Evolutionary conservation across 1,284 basidiomycete species (phyloP).

Genomic region (Malassezia sympodialis): DNA sequence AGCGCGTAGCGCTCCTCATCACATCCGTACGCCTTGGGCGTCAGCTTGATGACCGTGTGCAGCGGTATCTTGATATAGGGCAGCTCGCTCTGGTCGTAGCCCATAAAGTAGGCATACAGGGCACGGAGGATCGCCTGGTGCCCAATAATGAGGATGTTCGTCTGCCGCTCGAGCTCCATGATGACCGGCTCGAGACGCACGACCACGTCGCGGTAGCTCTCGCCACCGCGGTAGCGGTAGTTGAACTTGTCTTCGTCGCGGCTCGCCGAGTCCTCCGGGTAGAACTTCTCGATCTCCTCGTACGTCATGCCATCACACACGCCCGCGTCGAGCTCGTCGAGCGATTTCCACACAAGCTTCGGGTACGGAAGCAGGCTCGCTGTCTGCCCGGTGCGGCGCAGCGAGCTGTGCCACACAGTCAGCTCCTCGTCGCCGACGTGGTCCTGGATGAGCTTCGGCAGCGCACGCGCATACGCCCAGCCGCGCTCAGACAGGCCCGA

Average conservation of each 20-base stretch:
- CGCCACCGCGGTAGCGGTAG: slow-evolving; percentile 83
- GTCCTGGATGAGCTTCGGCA: slow-evolving; percentile 77
- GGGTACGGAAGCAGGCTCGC: slow-evolving; percentile 70
- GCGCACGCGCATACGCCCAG: slow-evolving; percentile 69
- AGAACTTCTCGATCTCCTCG: slow-evolving; percentile 84
- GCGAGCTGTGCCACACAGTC: slow-evolving; percentile 95
- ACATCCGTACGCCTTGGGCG: slow-evolving; percentile 95
- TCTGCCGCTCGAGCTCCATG: slow-evolving; percentile 95
- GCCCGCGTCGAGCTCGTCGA: slow-evolving; percentile 95
- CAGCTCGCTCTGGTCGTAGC: slow-evolving; percentile 79
- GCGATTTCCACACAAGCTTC: slow-evolving; percentile 94
- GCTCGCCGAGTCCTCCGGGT: slow-evolving; percentile 97
- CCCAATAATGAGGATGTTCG: slow-evolving; percentile 91
- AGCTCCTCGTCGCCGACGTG: slow-evolving; percentile 80
- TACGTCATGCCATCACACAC: slow-evolving; percentile 99
- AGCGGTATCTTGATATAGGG: slow-evolving; percentile 82
- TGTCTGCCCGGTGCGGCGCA: slow-evolving; percentile 85
- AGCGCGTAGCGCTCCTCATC: slow-evolving; percentile 73
- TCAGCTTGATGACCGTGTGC: slow-evolving; percentile 94
- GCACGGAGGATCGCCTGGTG: slow-evolving; percentile 60
- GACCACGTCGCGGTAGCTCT: slow-evolving; percentile 85
- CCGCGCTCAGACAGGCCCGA: slow-evolving; percentile 75
- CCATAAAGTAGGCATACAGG: slow-evolving; percentile 82
- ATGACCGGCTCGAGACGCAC: slow-evolving; percentile 92
- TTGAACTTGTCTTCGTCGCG: slow-evolving; percentile 99